phyloP scores from a whole-genome alignment of 495 filamentous ascomycete species.

The Oleoguttula mirabilis region DNA sequence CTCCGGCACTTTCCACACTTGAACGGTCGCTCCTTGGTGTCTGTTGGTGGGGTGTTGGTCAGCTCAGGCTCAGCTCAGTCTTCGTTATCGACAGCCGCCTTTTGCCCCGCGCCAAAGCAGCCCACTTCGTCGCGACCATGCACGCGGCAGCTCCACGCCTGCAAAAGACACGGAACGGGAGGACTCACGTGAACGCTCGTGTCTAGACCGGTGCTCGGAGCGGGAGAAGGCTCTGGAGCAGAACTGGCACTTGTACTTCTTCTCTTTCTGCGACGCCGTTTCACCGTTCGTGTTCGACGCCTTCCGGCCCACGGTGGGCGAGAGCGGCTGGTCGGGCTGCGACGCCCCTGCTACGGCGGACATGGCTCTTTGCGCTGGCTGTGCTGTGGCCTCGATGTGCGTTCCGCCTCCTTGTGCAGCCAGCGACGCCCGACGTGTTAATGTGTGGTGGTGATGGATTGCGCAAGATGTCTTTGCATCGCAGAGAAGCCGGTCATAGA shows the following conservation, averaged over 20 bases:
- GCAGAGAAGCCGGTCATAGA: too few species aligned
- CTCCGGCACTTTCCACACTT: slow-evolving; percentile 96
- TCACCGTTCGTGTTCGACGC: slow-evolving; percentile 10
- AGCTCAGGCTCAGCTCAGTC: too few species aligned
- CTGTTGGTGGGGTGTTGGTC: slow-evolving; percentile 35
- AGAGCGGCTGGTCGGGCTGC: slow-evolving; percentile 1
- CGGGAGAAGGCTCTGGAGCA: slow-evolving; percentile 94
- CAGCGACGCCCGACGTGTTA: slow-evolving; percentile 1
- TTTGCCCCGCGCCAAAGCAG: background rate
- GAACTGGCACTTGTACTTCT: slow-evolving; percentile 99
- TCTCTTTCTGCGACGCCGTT: slow-evolving; percentile 36
- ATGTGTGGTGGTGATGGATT: background rate
- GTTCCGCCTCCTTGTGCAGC: background rate
- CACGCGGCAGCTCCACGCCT: background rate
- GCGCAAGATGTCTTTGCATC: background rate
- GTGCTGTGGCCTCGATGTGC: too few species aligned
- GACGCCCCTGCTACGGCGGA: slow-evolving; percentile 11
- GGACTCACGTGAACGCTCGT: slow-evolving; percentile 94
- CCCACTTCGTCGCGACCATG: background rate
- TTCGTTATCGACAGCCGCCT: background rate
- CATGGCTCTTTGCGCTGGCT: slow-evolving; percentile 1
- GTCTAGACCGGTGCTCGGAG: slow-evolving; percentile 91
- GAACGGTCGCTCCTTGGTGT: slow-evolving; percentile 98
- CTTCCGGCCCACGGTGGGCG: slow-evolving; percentile 25
- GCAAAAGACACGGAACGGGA: slow-evolving; percentile 3